Evolutionary conservation across 805 yeast species (phyloP).

Genomic region (Candida nitratophila): DNA sequence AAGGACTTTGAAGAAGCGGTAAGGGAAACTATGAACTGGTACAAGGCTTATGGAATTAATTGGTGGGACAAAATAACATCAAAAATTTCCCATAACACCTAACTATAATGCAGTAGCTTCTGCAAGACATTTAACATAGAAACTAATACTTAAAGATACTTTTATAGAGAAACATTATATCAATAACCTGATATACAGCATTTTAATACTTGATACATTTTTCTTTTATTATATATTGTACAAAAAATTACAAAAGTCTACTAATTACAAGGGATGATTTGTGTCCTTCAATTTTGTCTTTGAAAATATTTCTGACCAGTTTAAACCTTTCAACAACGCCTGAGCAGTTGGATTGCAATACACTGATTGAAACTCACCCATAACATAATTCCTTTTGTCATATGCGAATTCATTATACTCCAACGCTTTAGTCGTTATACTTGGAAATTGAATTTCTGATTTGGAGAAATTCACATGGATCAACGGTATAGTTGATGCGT

Average conservation of each 20-base stretch:
- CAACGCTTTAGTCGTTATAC: background rate
- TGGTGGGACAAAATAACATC: background rate
- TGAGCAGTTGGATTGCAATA: conserved; percentile 32
- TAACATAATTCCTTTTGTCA: conserved; percentile 29
- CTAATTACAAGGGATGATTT: background rate
- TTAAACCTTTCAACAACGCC: conserved; percentile 28
- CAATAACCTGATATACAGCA: too few relatives aligned
- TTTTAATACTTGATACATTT: too few relatives aligned
- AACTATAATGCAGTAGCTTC: background rate
- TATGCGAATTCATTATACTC: conserved; percentile 20
- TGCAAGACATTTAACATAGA: too few relatives aligned
- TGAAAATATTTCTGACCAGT: conserved; percentile 15
- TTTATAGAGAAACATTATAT: too few relatives aligned
- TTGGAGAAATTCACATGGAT: conserved; percentile 35
- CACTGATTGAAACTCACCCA: conserved; percentile 29
- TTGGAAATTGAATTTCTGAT: conserved; percentile 5
- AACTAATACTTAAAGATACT: too few relatives aligned
- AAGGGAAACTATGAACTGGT: conserved; percentile 1
- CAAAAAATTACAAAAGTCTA: too few relatives aligned
- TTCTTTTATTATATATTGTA: too few relatives aligned
- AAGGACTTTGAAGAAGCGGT: background rate
- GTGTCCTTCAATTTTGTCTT: background rate
- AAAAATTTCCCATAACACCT: background rate
- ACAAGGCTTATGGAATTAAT: background rate
- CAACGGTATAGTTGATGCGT: conserved; percentile 38